Conservation (phyloP, 495 filamentous ascomycete species). For the Lepidopterella palustris region DNA sequence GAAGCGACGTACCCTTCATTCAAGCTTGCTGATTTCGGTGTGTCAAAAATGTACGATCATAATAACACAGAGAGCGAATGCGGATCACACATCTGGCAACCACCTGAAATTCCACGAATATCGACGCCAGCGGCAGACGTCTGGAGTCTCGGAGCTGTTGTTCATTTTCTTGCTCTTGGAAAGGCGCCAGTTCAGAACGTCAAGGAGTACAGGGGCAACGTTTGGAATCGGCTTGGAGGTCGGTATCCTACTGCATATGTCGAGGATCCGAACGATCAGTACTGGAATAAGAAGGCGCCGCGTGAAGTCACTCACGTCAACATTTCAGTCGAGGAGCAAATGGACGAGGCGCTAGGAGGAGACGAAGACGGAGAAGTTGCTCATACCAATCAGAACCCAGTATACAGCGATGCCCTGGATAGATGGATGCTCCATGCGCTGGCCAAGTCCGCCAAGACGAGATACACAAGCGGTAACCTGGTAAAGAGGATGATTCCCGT, state of each 20-base stretch:
- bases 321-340: constrained; percentile 7
- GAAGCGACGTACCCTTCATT: constrained; percentile 22
- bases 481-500: not conserved
- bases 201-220: not conserved
- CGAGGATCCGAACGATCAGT: not conserved
- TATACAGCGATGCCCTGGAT: constrained; percentile 17
- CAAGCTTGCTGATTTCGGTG: constrained; percentile 24
- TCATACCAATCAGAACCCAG: not conserved
- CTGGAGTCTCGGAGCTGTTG: constrained; percentile 16
- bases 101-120: constrained; percentile 14
- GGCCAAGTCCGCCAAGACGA: not conserved
- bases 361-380: not conserved
- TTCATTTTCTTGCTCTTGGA: constrained; percentile 16
- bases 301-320: constrained; percentile 13
- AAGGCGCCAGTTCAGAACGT: constrained; percentile 7
- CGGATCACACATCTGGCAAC: constrained; percentile 17
- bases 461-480: not conserved
- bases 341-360: not conserved
- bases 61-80: not conserved
- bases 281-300: constrained; percentile 7
- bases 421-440: constrained; percentile 13
- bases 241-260: not conserved
- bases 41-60: not conserved
- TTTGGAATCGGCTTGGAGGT: too few relatives aligned
- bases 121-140: constrained; percentile 20